phyloP scores from a whole-genome alignment of 2,329 filamentous ascomycete genomes.

The Botrytis galanthina region DNA sequence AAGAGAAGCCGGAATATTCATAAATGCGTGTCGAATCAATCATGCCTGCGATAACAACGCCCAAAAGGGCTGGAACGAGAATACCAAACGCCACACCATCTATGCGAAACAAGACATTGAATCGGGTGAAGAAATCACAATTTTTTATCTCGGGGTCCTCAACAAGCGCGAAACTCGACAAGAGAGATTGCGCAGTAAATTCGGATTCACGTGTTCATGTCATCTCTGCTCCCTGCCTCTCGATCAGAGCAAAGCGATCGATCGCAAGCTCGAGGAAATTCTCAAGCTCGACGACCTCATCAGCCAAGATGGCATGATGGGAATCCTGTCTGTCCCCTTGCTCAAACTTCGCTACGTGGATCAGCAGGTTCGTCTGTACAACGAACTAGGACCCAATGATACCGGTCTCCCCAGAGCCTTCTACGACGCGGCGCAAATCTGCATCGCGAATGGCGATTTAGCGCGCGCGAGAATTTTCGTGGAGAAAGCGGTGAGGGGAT shows the following conservation, averaged over 20 bases:
- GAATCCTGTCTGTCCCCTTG: not conserved
- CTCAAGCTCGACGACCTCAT: not conserved
- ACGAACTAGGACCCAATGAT: not conserved
- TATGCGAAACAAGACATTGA: not conserved
- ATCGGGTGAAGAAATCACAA: not conserved
- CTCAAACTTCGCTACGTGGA: not conserved
- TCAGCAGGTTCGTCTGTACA: not conserved
- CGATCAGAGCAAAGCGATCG: not conserved
- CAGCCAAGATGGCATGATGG: not conserved
- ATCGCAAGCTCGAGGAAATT: not conserved
- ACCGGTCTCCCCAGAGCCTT: not conserved
- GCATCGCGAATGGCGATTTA: not conserved
- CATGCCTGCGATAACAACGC: not conserved
- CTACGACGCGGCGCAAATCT: not conserved
- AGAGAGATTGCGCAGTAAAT: not conserved
- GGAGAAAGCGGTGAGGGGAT: not conserved
- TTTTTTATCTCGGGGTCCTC: not conserved
- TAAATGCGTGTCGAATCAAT: not conserved
- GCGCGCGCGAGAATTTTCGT: not conserved
- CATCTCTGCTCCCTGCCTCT: not conserved
- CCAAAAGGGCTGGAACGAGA: not conserved
- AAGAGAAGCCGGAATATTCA: not conserved
- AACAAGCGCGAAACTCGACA: not conserved
- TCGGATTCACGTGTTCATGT: not conserved
- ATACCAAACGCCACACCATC: not conserved